phyloP scores from a whole-genome alignment of 768 basidiomycete genomes.

The Cantharellus anzutake region DNA sequence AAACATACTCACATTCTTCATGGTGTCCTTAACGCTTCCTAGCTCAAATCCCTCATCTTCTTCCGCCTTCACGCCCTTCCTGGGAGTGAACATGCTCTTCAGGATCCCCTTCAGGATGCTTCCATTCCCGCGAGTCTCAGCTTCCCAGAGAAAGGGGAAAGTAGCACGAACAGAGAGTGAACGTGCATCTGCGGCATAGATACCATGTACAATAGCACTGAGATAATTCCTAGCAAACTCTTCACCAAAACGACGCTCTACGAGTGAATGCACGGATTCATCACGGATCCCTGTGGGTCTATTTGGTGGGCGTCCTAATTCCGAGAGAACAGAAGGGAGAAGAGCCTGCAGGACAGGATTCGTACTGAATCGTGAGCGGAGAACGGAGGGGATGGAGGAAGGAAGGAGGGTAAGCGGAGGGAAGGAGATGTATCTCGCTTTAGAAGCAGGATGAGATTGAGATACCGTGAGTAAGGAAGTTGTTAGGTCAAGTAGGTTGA shows the following conservation, averaged over 20 bases:
- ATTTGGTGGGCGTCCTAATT: constrained; percentile 27
- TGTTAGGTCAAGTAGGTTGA: constrained; percentile 50
- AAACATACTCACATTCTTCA: constrained; percentile 54
- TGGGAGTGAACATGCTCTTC: not conserved
- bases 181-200: constrained; percentile 77
- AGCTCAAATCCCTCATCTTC: constrained; percentile 10
- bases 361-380: constrained; percentile 20
- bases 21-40: constrained; percentile 27
- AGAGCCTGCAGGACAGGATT: constrained; percentile 21
- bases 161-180: constrained; percentile 54
- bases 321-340: constrained; percentile 34
- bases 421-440: constrained; percentile 14
- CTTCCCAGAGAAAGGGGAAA: constrained; percentile 54
- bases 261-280: constrained; percentile 64
- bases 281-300: constrained; percentile 25
- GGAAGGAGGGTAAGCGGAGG: constrained; percentile 28
- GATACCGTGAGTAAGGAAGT: constrained; percentile 46
- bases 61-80: not conserved
- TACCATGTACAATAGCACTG: constrained; percentile 74
- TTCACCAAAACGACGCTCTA: constrained; percentile 53
- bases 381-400: constrained; percentile 21
- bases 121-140: constrained; percentile 47
- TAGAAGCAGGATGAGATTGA: constrained; percentile 49
- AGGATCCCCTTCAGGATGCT: constrained; percentile 43
- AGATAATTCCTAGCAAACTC: constrained; percentile 55